Evolutionary conservation across 164 flowering plant species (phyloP), one percentile per base, ranked within the genome.

Genomic region (Annona squamosa): DNA sequence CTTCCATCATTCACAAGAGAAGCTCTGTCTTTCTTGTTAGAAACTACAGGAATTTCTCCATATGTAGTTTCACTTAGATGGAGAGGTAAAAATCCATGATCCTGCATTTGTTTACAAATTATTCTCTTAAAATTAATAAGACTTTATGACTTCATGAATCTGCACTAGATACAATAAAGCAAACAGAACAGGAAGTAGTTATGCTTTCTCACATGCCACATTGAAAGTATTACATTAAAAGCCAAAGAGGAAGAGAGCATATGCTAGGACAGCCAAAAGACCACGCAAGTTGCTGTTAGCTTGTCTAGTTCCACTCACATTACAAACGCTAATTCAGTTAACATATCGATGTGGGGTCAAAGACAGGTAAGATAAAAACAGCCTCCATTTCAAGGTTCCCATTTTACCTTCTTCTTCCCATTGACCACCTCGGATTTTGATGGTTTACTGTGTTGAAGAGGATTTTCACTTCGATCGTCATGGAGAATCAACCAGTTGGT

Each of bases 81-180:
- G 79, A 83, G 74, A 59, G 81, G 87, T 72, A 81, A 79, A 63
- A 84, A 81, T 81, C 80, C 81, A 71, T 76, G 77, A 72, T 70
- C 79, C 88, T 86, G 87, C 81, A 85, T 67, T 41, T 57, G 42
- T 75, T 72, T 37, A 48, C 5, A 19, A 67, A 52, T 52, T 16
- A 16, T 52, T 26, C 9, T 9, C 3, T 52, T 52, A 52, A 52
- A 5, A 52, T 5, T 52, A 52, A 3, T 52, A 52, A 5, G 59
- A 52, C 59, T 16, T 16, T 16, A 52, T 16, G 10, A 52, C 17
- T 10, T 10, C 17, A 52, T 26, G 37, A 52, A 52, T 52, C 59
- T 52, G 17, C 59, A 9, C 10, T 52, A 52, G 59, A 52, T 52
- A 52, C 13, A 16, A 52, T 52, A 16, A 9, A 16, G 59, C 13